Base-by-base conservation (phyloP, 2,329 filamentous ascomycete genomes). In the Cercospora sojina region DNA sequence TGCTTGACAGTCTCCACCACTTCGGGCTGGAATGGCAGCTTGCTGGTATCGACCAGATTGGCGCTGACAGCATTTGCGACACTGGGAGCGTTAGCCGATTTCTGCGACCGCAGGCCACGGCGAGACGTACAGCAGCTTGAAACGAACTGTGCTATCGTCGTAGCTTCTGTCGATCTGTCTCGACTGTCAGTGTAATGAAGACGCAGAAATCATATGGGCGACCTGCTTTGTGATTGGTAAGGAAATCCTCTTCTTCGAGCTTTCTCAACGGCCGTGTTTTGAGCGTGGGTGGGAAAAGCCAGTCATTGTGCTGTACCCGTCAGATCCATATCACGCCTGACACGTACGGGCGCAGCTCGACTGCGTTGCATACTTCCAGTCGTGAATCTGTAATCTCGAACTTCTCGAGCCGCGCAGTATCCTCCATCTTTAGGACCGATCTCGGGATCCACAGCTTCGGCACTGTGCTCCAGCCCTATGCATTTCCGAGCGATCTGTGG, bases 141-240 rank as follows among this genome's bases (percentile, higher is more conserved):
- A 76, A 2, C 74, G 73, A 38, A 76, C 73, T 3, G 75, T 77
- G 59, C 72, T 74, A 64, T 76, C 74, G 66, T 77, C 75, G 62
- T 77, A 77, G 66, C 75, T 76, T 64, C 75, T 70, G 64, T 77
- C 75, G 49, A 77, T 77, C 72, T 75, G 41, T 8, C 20, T 16
- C 23, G 29, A n/a, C 16, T 13, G 29, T 27, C 20, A 55, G 41
- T 59, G 1, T 32, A 43, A 35, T 38, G 25, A 18, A 38, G 49
- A 10, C 18, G n/a, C 10, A 43, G 12, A n/a, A 6, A 9, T 23
- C 9, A 12, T n/a, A 9, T 25, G 32, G 16, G 31, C 29, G 31
- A 9, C 67, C 32, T 59, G 66, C 73, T 68, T 76, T 77, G 64
- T 77, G 75, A 51, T 77, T 74, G 18, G 68, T 65, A 18, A 77